Evolutionary conservation across 2,329 filamentous ascomycete genomes (phyloP).

Genomic region (Aureobasidium sp.): DNA sequence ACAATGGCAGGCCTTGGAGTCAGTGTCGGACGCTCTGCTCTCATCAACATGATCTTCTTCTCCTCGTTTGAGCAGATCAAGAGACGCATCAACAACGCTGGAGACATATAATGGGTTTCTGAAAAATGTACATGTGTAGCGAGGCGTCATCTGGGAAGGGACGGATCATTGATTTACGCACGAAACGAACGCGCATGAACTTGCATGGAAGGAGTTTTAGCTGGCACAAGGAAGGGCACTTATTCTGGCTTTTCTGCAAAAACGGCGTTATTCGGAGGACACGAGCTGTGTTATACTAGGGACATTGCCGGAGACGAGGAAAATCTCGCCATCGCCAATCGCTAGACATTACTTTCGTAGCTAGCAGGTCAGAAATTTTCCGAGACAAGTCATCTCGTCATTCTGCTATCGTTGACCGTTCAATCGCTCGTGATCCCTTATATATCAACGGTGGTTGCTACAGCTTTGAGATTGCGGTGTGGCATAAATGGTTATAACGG

Average conservation of each 20-base stretch:
- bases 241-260: neutral
- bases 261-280: neutral
- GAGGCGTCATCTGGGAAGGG: constrained; percentile 7
- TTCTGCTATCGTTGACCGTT: neutral
- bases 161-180: constrained; percentile 9
- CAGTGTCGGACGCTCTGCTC: constrained; percentile 73
- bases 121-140: constrained; percentile 15
- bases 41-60: constrained; percentile 86
- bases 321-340: neutral
- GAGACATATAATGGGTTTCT: constrained; percentile 11
- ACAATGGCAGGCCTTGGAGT: constrained; percentile 54
- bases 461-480: constrained; percentile 2
- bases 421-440: neutral
- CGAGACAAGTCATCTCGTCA: neutral
- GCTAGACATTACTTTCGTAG: neutral
- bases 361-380: neutral
- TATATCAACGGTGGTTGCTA: constrained; percentile 13
- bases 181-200: constrained; percentile 8
- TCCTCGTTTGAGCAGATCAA: constrained; percentile 81
- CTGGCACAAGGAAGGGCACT: neutral
- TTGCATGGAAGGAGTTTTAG: constrained; percentile 12
- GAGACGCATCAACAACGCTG: constrained; percentile 41
- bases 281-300: constrained; percentile 3
- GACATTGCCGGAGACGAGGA: neutral
- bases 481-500: neutral